Conservation (phyloP, 306 rosid genomes). For the Prunus campanulata region DNA sequence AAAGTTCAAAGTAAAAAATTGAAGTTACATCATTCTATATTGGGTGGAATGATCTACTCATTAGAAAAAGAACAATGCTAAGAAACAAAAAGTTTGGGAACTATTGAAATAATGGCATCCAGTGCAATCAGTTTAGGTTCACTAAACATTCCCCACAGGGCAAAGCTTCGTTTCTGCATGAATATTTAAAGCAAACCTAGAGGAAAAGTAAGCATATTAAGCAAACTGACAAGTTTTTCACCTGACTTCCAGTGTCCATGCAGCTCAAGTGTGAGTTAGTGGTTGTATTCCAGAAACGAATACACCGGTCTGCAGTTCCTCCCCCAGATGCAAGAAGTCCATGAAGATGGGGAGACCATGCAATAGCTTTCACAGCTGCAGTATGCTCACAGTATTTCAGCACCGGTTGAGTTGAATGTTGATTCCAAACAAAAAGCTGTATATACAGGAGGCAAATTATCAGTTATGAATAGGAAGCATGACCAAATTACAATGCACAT, state of each 20-base stretch:
- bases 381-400: slow-evolving; percentile 93
- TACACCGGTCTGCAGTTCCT: slow-evolving; percentile 96
- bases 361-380: slow-evolving; percentile 99
- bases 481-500: slow-evolving; percentile 20
- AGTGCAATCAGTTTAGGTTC: neutral
- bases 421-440: slow-evolving; percentile 97
- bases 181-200: slow-evolving; percentile 16
- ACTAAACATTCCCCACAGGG: neutral
- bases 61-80: neutral
- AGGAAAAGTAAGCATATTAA: slow-evolving; percentile 2
- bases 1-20: neutral
- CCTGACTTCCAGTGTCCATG: slow-evolving; percentile 99
- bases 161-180: neutral
- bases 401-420: slow-evolving; percentile 93
- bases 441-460: slow-evolving; percentile 21
- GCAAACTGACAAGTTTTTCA: slow-evolving; percentile 28
- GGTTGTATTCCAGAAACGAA: slow-evolving; percentile 97
- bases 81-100: neutral
- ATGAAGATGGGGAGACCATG: slow-evolving; percentile 99
- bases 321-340: slow-evolving; percentile 99
- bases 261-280: slow-evolving; percentile 91
- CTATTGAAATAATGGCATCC: neutral
- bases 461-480: slow-evolving; percentile 20
- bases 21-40: neutral
- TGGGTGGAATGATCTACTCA: neutral